These are phyloP conservation scores for Rhododendron vialii DNA, from an alignment of 148 eudicot genomes.

Conservation along the genomic window DNA sequence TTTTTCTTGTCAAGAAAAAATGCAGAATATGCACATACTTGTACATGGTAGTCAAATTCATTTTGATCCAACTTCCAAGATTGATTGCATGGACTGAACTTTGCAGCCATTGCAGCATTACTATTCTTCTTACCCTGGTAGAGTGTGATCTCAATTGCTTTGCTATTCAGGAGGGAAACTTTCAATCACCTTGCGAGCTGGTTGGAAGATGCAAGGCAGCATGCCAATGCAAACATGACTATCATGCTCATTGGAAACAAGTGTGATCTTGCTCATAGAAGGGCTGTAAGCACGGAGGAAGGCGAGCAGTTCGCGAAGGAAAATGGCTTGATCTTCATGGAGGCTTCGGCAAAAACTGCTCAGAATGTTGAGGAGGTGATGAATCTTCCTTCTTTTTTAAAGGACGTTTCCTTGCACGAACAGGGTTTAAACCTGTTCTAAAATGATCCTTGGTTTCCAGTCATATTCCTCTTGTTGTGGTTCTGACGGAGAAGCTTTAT, in stretches of 20 bases:
- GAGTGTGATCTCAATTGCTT: neutral
- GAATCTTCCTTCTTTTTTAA: neutral
- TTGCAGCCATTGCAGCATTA: neutral
- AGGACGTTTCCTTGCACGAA: neutral
- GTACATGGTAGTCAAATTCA: neutral
- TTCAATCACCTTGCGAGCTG: constrained; percentile 57
- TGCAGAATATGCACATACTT: neutral
- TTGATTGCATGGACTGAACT: neutral
- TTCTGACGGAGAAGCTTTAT: neutral
- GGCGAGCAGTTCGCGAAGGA: constrained; percentile 59
- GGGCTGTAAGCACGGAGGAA: constrained; percentile 59
- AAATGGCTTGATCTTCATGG: constrained; percentile 54
- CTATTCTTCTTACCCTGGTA: neutral
- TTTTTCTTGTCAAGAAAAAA: neutral
- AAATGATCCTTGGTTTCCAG: neutral
- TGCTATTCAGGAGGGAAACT: constrained; percentile 47
- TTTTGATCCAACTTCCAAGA: neutral
- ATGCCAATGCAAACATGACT: constrained; percentile 56
- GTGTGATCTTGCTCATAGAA: constrained; percentile 49
- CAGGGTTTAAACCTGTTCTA: neutral
- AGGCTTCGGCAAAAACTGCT: constrained; percentile 56
- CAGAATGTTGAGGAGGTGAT: constrained; percentile 56
- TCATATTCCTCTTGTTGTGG: neutral
- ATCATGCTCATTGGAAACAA: constrained; percentile 58
- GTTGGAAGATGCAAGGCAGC: constrained; percentile 64